These are phyloP conservation scores for Hanseniaspora lindneri DNA, from an alignment of 805 yeast genomes.

Conservation along the genomic window DNA sequence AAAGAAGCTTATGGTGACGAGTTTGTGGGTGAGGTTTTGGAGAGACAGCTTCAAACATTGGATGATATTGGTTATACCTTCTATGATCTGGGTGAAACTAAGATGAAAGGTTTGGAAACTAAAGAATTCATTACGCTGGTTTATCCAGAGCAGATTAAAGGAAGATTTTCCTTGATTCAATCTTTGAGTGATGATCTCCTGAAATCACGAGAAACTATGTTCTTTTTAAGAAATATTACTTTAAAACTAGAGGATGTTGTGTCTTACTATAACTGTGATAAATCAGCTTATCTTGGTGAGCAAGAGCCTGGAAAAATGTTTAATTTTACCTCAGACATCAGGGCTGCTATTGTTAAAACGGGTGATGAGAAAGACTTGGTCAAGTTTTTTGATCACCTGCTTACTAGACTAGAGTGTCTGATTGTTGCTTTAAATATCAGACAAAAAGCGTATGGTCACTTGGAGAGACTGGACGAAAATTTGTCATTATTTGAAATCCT, in stretches of 20 bases:
- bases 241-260: slow-evolving; percentile 49
- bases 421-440: slow-evolving; percentile 37
- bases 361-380: slow-evolving; percentile 36
- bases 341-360: slow-evolving; percentile 20
- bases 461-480: slow-evolving; percentile 18
- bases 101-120: slow-evolving; percentile 86
- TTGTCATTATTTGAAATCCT: slow-evolving; percentile 24
- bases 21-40: slow-evolving; percentile 44
- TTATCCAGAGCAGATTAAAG: slow-evolving; percentile 53
- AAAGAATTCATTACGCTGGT: slow-evolving; percentile 76
- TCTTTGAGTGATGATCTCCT: slow-evolving; percentile 24
- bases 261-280: slow-evolving; percentile 38
- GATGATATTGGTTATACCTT: slow-evolving; percentile 58
- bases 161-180: slow-evolving; percentile 42
- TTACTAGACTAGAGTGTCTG: slow-evolving; percentile 57
- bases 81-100: slow-evolving; percentile 68
- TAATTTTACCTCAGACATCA: slow-evolving; percentile 23
- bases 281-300: neutral
- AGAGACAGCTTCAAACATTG: slow-evolving; percentile 51
- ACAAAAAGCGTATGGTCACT: slow-evolving; percentile 25
- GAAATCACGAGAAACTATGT: slow-evolving; percentile 27
- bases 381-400: slow-evolving; percentile 48
- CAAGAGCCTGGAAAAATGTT: slow-evolving; percentile 10
- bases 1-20: slow-evolving; percentile 37
- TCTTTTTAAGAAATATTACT: slow-evolving; percentile 43